phyloP scores from a whole-genome alignment of 2,329 filamentous ascomycete species.

The Ascochyta clinopodiicola region DNA sequence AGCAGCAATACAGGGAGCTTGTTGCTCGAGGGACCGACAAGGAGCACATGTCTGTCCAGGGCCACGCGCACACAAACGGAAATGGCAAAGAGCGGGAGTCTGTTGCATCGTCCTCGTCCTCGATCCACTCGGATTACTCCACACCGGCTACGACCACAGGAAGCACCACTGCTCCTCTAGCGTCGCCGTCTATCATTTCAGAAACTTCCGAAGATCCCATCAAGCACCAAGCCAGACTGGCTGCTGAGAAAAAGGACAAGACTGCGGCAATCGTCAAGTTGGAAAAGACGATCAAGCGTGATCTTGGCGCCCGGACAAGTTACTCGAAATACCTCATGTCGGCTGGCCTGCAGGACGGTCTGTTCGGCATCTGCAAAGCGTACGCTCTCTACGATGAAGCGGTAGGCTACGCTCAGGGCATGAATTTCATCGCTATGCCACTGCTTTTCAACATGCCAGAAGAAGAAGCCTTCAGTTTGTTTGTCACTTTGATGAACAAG shows the following conservation, averaged over 20 bases:
- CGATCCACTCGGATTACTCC: conserved; percentile 79
- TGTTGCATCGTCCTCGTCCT: conserved; percentile 79
- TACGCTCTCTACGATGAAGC: conserved; percentile 94
- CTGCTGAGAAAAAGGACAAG: conserved; percentile 77
- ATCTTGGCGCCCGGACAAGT: conserved; percentile 90
- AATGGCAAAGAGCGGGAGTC: conserved; percentile 70
- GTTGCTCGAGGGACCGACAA: conserved; percentile 81
- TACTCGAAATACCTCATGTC: conserved; percentile 96
- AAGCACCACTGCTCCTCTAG: conserved; percentile 41
- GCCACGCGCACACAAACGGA: conserved; percentile 50
- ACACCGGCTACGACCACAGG: conserved; percentile 62
- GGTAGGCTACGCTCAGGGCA: conserved; percentile 96
- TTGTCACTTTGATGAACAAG: conserved; percentile 95
- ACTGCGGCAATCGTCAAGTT: conserved; percentile 75
- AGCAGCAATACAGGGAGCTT: conserved; percentile 84
- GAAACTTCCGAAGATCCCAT: conserved; percentile 64
- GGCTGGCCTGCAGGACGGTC: conserved; percentile 86
- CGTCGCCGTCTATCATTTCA: conserved; percentile 64
- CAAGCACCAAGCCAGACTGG: conserved; percentile 69
- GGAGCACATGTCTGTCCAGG: conserved; percentile 54
- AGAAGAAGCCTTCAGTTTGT: conserved; percentile 92
- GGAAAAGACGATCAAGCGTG: conserved; percentile 89
- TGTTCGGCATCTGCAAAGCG: conserved; percentile 96
- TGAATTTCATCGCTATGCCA: conserved; percentile 99
- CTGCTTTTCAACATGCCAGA: conserved; percentile 98